These are phyloP conservation scores for Candida succiphila DNA, from an alignment of 805 yeast species.

Conservation along the genomic window DNA sequence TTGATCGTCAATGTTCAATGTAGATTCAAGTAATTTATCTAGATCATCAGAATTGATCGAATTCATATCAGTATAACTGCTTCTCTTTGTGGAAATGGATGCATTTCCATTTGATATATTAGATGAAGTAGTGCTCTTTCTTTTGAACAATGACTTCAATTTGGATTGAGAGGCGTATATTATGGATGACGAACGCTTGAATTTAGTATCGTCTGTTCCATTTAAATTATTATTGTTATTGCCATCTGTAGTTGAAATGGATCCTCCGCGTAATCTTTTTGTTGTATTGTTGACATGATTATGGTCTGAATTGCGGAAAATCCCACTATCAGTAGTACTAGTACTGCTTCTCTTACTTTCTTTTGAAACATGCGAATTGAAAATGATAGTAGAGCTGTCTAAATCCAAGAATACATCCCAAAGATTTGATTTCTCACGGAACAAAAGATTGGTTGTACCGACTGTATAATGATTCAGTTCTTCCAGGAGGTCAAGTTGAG, in stretches of 20 bases:
- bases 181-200: too few relatives aligned
- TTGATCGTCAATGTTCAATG: not conserved
- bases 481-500: slow-evolving; percentile 40
- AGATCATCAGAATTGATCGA: slow-evolving; percentile 4
- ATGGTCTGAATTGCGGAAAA: slow-evolving; percentile 4
- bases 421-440: slow-evolving; percentile 36
- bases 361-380: slow-evolving; percentile 10
- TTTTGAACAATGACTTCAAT: too few relatives aligned
- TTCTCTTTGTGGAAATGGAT: not conserved
- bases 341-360: not conserved
- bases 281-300: slow-evolving; percentile 11
- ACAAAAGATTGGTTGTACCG: slow-evolving; percentile 62
- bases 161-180: too few relatives aligned
- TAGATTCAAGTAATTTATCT: not conserved
- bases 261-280: slow-evolving; percentile 9
- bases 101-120: not conserved
- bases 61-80: not conserved
- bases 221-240: too few relatives aligned
- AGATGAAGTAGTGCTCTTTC: not conserved
- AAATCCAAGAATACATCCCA: slow-evolving; percentile 60
- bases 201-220: not conserved
- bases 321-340: slow-evolving; percentile 5
- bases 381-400: slow-evolving; percentile 21
- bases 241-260: slow-evolving; percentile 2
- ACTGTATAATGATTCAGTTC: slow-evolving; percentile 35